Conservation (phyloP, 2,329 filamentous ascomycete species). For the Microsporum ferrugineum region DNA sequence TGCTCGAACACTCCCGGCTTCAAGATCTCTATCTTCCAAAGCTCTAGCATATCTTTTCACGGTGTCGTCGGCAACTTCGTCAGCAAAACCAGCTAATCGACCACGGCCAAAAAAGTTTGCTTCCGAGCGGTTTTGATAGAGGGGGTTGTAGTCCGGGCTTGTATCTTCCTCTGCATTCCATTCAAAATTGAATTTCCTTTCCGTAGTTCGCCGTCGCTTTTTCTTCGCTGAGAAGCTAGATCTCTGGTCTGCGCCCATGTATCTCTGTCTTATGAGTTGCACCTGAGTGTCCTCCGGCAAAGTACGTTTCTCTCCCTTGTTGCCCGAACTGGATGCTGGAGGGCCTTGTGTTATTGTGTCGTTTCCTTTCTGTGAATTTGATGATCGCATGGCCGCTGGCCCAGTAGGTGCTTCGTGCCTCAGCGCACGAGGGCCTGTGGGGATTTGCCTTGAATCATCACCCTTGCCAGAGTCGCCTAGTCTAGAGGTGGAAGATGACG, state of each 20-base stretch:
- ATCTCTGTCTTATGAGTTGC: constrained; percentile 63
- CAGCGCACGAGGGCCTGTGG: constrained; percentile 63
- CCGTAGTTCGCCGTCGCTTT: constrained; percentile 82
- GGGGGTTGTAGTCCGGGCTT: constrained; percentile 66
- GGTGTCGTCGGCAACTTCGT: constrained; percentile 43
- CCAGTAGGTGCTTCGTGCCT: constrained; percentile 41
- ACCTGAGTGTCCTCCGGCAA: constrained; percentile 55
- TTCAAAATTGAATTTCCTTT: constrained; percentile 98
- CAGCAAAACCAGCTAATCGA: constrained; percentile 54
- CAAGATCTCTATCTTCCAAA: constrained; percentile 61
- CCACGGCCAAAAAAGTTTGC: constrained; percentile 60
- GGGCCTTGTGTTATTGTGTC: constrained; percentile 38
- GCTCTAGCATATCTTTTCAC: constrained; percentile 52
- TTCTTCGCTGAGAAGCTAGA: constrained; percentile 91
- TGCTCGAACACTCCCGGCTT: constrained; percentile 65
- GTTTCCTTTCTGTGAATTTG: constrained; percentile 31
- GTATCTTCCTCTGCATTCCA: constrained; percentile 96
- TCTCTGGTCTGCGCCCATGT: constrained; percentile 84
- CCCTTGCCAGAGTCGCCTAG: constrained; percentile 17
- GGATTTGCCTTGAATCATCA: constrained; percentile 36
- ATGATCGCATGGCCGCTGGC: constrained; percentile 39
- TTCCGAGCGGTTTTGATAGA: constrained; percentile 59
- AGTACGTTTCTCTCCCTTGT: constrained; percentile 34
- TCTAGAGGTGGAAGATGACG: constrained; percentile 4
- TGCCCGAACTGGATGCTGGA: constrained; percentile 15